Conservation (phyloP, 495 filamentous ascomycete genomes). For the Neurospora tetraspora region DNA sequence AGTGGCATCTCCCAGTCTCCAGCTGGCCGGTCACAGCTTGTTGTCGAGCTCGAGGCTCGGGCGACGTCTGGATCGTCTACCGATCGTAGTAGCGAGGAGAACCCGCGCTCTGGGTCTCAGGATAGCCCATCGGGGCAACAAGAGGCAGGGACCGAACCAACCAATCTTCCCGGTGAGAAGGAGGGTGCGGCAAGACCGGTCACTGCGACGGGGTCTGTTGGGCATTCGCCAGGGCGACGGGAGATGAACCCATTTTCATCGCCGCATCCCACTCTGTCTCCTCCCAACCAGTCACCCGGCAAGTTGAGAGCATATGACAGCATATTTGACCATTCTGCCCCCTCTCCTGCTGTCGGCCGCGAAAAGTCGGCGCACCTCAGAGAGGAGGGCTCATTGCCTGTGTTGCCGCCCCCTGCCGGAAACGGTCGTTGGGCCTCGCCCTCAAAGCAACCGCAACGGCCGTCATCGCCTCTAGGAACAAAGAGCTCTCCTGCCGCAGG, state of each 20-base stretch:
- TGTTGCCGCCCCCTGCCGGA: constrained; percentile 11
- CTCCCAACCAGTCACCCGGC: constrained; percentile 28
- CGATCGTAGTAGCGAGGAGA: not conserved
- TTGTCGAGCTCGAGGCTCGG: constrained; percentile 12
- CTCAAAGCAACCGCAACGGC: constrained; percentile 19
- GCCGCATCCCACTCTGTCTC: constrained; percentile 31
- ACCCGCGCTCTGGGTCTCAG: not conserved
- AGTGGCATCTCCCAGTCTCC: not conserved
- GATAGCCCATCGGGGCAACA: not conserved
- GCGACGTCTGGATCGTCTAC: constrained; percentile 1
- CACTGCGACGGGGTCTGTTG: not conserved
- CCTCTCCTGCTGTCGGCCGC: constrained; percentile 5
- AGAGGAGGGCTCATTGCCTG: constrained; percentile 10
- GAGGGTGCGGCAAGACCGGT: not conserved
- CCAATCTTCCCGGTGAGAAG: not conserved
- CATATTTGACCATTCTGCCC: constrained; percentile 24
- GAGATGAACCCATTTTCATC: constrained; percentile 32
- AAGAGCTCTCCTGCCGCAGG: constrained; percentile 13
- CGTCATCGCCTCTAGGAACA: constrained; percentile 23
- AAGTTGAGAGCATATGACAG: constrained; percentile 32
- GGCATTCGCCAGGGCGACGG: constrained; percentile 1
- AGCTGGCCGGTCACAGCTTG: not conserved
- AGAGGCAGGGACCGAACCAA: constrained; percentile 9
- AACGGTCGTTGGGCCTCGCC: constrained; percentile 20
- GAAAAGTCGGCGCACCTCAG: not conserved